Evolutionary conservation across 2,329 filamentous ascomycete genomes (phyloP), one percentile per base, ranked within the genome.

Genomic region (Ophiostoma pallidulum): DNA sequence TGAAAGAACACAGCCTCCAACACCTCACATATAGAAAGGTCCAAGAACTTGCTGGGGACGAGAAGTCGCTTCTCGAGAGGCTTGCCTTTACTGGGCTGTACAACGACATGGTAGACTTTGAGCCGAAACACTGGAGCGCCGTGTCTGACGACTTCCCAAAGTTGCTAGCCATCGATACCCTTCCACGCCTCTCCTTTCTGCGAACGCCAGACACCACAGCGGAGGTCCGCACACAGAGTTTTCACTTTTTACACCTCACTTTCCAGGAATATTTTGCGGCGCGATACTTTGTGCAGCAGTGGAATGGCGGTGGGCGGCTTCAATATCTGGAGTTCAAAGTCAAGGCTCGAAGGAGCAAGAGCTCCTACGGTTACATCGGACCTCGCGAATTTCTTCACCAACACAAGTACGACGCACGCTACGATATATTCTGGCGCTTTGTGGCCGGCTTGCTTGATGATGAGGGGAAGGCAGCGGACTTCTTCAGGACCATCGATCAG

Each of bases 211-310:
- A 63, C 39, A 18, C 48, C 7, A 56, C 50, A 16, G 22, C 47
- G 44, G 19, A 57, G 3, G 20, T 45, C 4, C 8, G 47, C n/a
- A 28, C 55, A 18, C 53, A 41, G 48, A 59, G 31, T 20, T 69
- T 67, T 45, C 62, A 69, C 49, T 70, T 71, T 40, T 20, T 69
- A 22, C 67, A 71, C 49, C 51, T 69, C 9, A 69, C 66, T 1
- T 67, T 66, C 50, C 66, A 69, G 48, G 67, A 69, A 51, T 69
- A 59, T 45, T 69, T 70, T 56, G 66, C 63, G 0, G 67, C 67
- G 3, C 56, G 50, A 22, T 67, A 68, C 51, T 67, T 68, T 51
- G 58, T 59, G n/a, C 55, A 54, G 28, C 54, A 59, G 16, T 67
- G 62, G 61, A 54, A 43, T 22, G 22, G n/a, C 9, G 22, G 47